A percentile compares a stretch with the other conserved stretches of the same genome.
Conservation (phyloP, 495 filamentous ascomycete species). For the Annulohypoxylon stygium region DNA sequence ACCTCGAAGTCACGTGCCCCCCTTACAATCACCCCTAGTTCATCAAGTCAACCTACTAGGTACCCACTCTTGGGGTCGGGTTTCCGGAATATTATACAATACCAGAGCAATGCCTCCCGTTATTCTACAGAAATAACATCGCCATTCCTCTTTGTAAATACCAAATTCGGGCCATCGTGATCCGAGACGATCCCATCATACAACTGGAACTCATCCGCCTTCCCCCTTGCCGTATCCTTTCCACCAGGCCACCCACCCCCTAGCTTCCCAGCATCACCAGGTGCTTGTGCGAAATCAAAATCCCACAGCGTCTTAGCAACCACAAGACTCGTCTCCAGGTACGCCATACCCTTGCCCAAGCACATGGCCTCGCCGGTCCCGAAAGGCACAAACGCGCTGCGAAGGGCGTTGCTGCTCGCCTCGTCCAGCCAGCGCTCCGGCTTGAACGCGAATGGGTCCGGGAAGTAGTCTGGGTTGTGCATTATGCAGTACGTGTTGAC, state of each 20-base stretch:
- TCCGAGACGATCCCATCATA: not conserved
- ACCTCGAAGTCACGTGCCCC: no score
- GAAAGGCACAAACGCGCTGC: not conserved
- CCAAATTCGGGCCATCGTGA: not conserved
- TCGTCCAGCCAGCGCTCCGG: conserved; percentile 1
- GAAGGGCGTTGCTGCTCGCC: not conserved
- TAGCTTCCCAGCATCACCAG: not conserved
- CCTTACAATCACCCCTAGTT: no score
- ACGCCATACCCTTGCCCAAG: not conserved
- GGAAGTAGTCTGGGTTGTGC: not conserved
- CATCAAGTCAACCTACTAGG: no score
- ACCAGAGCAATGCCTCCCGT: no score
- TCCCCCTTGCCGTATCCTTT: no score
- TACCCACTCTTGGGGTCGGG: no score
- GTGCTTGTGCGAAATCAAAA: not conserved
- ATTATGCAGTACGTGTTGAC: not conserved
- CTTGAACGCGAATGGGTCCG: not conserved
- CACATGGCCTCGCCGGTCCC: not conserved
- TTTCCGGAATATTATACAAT: no score
- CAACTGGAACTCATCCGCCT: not conserved
- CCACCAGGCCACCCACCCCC: not conserved
- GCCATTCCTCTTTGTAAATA: not conserved
- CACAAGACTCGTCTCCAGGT: not conserved
- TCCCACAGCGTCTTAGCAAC: not conserved
- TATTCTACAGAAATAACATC: no score